A percentile compares a stretch with the other conserved stretches of the same genome.
Conservation (phyloP, 2,329 filamentous ascomycete species). For the Zalaria sp. region DNA sequence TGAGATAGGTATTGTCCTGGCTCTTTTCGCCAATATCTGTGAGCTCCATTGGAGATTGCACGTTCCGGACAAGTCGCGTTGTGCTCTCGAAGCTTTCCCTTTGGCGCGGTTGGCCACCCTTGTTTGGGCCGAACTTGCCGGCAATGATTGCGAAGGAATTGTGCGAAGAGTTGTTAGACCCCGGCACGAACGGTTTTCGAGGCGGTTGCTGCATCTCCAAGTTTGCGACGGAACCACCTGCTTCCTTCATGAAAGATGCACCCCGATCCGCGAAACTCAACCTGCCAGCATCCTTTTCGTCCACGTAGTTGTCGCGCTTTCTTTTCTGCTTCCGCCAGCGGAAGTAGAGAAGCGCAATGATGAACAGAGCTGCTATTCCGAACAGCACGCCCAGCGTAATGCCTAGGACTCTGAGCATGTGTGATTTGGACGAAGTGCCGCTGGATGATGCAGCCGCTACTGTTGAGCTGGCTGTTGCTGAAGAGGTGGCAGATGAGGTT, state of each 20-base stretch:
- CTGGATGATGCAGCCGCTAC: slow-evolving; percentile 19
- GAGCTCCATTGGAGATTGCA: slow-evolving; percentile 27
- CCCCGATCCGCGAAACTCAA: slow-evolving; percentile 37
- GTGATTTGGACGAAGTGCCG: slow-evolving; percentile 22
- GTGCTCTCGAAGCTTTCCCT: slow-evolving; percentile 46
- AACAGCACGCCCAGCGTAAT: slow-evolving; percentile 72
- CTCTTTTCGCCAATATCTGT: slow-evolving; percentile 26
- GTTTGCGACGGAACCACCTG: slow-evolving; percentile 25
- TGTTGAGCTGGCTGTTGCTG: slow-evolving; percentile 16
- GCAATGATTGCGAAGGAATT: slow-evolving; percentile 34
- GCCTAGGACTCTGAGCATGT: slow-evolving; percentile 52
- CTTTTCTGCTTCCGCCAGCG: slow-evolving; percentile 46
- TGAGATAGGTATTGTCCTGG: slow-evolving; percentile 9
- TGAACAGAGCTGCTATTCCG: slow-evolving; percentile 56
- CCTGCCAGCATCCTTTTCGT: slow-evolving; percentile 28
- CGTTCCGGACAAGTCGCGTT: slow-evolving; percentile 37
- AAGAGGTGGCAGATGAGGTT: slow-evolving; percentile 19
- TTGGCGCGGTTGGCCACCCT: slow-evolving; percentile 26
- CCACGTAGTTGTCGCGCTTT: slow-evolving; percentile 31
- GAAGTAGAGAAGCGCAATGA: slow-evolving; percentile 56
- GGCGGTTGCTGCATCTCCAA: slow-evolving; percentile 10
- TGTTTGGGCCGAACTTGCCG: slow-evolving; percentile 42
- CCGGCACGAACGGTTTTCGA: not conserved
- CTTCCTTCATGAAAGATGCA: slow-evolving; percentile 38
- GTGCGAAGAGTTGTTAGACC: slow-evolving; percentile 12